Evolutionary conservation across 139 green algal species (phyloP), one percentile per base, ranked within the genome.

Genomic region (Chlorella sp.): DNA sequence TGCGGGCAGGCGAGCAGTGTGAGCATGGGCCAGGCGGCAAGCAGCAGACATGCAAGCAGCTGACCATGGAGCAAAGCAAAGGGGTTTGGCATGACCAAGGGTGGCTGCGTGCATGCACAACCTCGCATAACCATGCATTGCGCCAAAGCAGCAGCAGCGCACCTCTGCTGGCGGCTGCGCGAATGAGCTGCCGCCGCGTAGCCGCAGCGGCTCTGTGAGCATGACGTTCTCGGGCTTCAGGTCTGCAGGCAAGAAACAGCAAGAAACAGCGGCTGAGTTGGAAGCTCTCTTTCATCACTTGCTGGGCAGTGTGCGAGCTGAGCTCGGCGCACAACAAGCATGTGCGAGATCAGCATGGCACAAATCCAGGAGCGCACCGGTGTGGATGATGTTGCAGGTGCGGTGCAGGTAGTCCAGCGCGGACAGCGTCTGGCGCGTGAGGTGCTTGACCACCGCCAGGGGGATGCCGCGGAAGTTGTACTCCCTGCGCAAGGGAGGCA

Each of bases 191-290:
- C 38, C 64, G 15, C 56, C 72, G 41, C 85, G 88, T 21, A 85
- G 72, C 67, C 75, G 75, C 75, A 98, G 78, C 18, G 91, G 89
- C 51, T 94, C 78, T 3, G 88, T 90, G 65, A 99, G 92, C 94
- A 99, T 97, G 39, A 99, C 95, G 75, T 99, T 99, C 90, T 99
- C 97, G 12, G 96, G 95, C 89, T 99, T 99, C 70, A 99, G 89
- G 89, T 99, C 97, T 85, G 80, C 44, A 78, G 21, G 26, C 0
- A n/a, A n/a, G n/a, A n/a, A n/a, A n/a, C n/a, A n/a, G n/a, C n/a
- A n/a, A n/a, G n/a, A n/a, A n/a, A n/a, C n/a, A n/a, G n/a, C n/a
- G n/a, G n/a, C n/a, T n/a, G n/a, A n/a, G n/a, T n/a, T n/a, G n/a
- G n/a, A n/a, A n/a, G n/a, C n/a, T n/a, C n/a, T 51, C 44, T 51